Percentiles rank a stretch among this genome's conserved stretches.
phyloP scores from a whole-genome alignment of 768 basidiomycete species.

The Boletus huronensis region DNA sequence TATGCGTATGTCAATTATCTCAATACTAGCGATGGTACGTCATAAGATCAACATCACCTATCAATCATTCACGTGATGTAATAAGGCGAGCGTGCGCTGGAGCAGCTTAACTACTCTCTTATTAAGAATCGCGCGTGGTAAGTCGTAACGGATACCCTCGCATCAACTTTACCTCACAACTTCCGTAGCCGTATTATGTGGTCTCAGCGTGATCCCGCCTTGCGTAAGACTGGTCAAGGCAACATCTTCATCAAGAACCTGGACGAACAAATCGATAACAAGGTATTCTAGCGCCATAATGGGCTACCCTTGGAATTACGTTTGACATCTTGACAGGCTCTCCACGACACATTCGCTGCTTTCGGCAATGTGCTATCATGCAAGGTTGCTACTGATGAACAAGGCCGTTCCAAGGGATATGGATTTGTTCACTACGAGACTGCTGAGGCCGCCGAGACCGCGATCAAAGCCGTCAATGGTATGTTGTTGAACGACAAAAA shows the following conservation, averaged over 20 bases:
- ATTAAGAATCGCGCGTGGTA: conserved; percentile 98
- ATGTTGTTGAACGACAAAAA: conserved; percentile 99
- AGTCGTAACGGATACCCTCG: conserved; percentile 18
- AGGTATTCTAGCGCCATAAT: conserved; percentile 42
- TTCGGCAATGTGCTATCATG: conserved; percentile 98
- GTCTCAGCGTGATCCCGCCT: conserved; percentile 99
- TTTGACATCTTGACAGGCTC: conserved; percentile 54
- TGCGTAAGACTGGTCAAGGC: conserved; percentile 99
- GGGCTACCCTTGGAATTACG: not conserved
- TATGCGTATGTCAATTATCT: conserved; percentile 99
- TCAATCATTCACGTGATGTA: conserved; percentile 5
- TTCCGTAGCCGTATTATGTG: conserved; percentile 93
- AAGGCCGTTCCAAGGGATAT: conserved; percentile 94
- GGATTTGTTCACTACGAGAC: conserved; percentile 99
- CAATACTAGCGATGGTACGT: conserved; percentile 86
- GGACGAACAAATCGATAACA: conserved; percentile 96
- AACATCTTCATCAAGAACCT: conserved; percentile 99
- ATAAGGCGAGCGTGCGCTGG: conserved; percentile 92
- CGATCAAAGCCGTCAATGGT: conserved; percentile 98
- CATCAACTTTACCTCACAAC: not conserved
- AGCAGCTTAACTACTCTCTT: conserved; percentile 98
- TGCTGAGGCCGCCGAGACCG: conserved; percentile 89
- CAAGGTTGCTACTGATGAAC: conserved; percentile 97
- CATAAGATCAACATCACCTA: not conserved
- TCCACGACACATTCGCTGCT: conserved; percentile 98